Evolutionary conservation across 2,329 filamentous ascomycete genomes (phyloP), one percentile per base, ranked within the genome.

Genomic region (Chalaropsis thielavioides): DNA sequence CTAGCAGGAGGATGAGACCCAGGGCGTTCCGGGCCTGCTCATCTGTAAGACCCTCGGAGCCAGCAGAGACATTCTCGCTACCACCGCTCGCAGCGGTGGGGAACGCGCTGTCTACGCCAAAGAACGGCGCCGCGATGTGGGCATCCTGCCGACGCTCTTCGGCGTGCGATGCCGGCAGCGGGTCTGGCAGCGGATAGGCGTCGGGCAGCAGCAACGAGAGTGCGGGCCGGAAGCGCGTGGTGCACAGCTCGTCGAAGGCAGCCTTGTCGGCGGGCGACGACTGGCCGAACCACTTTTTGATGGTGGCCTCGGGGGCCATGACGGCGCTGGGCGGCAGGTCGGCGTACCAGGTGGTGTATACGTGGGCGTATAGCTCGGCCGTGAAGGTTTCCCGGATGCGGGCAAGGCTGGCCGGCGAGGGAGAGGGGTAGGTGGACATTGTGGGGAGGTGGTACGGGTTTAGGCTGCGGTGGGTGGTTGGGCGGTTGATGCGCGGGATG

Each of bases 1-100:
- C 85, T 1, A 87, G 76, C 1, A 87, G 75, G 1, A 87, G 69
- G 4, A 83, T 69, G 0, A 86, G 71, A 56, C 77, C 76, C 1
- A 87, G 73, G 72, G 74, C 76, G 68, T 76, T 74, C 5, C 71
- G 63, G 0, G 75, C 70, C 2, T 46, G 43, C 8, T 49, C 64
- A 1, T 61, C 46, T n/a, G 46, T 56, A 3, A 43, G 68, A 66
- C 17, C n/a, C 31, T 40, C 27, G 43, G n/a, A 35, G 44, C 35
- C 40, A 17, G 60, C 22, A 11, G 24, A 13, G 13, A 11, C 41
- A 19, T 19, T 19, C 4, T 11, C 35, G 22, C 35, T 40, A 3
- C 31, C 3, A 31, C 60, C 40, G 13, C 35, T 35, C 5, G 43
- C 19, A 10, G 15, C 27, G 19, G 38, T 41, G 43, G 35, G 62